Conservation (phyloP, 169 alveolate species). For the Plasmodium inui region DNA sequence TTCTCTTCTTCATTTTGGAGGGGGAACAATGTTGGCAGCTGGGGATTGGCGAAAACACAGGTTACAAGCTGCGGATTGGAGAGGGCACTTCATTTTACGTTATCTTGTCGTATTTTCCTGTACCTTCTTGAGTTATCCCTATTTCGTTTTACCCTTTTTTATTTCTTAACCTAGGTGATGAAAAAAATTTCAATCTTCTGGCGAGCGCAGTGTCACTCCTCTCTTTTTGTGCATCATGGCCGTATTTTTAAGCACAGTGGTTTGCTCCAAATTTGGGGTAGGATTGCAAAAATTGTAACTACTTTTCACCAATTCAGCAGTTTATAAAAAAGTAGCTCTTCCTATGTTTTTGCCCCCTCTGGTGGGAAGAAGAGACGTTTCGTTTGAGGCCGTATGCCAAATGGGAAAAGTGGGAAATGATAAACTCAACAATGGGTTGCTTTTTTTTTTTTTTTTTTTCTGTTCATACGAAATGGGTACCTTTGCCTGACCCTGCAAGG, state of each 20-base stretch:
- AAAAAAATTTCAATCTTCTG: neutral
- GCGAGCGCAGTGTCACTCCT: neutral
- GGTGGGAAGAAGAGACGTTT: neutral
- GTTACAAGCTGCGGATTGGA: neutral
- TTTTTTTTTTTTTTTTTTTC: no score
- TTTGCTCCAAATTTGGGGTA: neutral
- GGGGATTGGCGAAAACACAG: neutral
- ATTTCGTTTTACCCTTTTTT: neutral
- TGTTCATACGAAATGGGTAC: neutral
- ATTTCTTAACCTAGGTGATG: neutral
- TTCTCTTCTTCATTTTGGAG: constrained; percentile 18
- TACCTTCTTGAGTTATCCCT: neutral
- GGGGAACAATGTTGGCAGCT: neutral
- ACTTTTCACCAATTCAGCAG: neutral
- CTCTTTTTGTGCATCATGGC: neutral
- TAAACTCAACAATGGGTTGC: neutral
- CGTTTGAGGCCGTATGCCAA: neutral
- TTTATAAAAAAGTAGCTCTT: neutral
- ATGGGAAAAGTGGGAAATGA: neutral
- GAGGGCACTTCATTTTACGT: neutral
- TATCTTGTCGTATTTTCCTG: neutral
- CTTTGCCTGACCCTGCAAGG: neutral
- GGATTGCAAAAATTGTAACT: neutral
- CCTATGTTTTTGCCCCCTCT: neutral
- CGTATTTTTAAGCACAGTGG: neutral